Base-by-base conservation (phyloP, 306 rosid genomes). In the Acacia acuminata region DNA sequence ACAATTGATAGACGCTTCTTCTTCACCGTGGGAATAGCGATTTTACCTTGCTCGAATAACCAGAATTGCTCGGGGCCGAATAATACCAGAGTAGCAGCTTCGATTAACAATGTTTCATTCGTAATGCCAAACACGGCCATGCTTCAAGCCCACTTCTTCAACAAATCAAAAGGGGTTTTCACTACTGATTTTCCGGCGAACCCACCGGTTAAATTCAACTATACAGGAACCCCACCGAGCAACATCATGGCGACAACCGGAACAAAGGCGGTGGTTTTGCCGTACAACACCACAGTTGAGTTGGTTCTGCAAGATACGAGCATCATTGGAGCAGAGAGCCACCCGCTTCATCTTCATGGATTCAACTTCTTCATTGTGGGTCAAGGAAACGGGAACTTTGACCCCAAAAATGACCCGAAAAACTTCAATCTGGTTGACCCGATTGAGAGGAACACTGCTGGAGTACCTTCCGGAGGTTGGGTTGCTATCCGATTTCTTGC, bases 261-360 rank as follows among this genome's bases (percentile, higher is more conserved):
- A 56, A 90, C 97, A 1, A 92, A 90, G 83, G 86, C 53, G 30
- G 91, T 68, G 76, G 87, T 71, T 58, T 81, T 92, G 60, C 89
- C 90, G 19, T 92, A 78, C 74, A 90, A 90, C n/a, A 11, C 91
- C 1, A 89, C 75, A 10, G 94, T 92, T 70, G 97, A 90, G 85
- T 7, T 92, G 74, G 85, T 90, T 7, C 61, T 92, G 63, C 97
- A 92, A 70, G 97, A 92, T 78, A 92, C 97, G 5, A 89, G 91
- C 81, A 88, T 92, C 13, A 81, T 90, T 79, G 88, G 86, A 8
- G 92, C 97, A 3, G 93, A 92, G 85, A 90, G 93, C 76, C 97
- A 92, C 83, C 97, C 97, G 7, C 90, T 92, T 85, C 97, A 92
- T 60, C 92, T 92, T 72, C 97, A 92, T 80, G 97, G 97, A 1